Base-by-base conservation (phyloP, 257 asterid genomes). In the Buddleja alternifolia region DNA sequence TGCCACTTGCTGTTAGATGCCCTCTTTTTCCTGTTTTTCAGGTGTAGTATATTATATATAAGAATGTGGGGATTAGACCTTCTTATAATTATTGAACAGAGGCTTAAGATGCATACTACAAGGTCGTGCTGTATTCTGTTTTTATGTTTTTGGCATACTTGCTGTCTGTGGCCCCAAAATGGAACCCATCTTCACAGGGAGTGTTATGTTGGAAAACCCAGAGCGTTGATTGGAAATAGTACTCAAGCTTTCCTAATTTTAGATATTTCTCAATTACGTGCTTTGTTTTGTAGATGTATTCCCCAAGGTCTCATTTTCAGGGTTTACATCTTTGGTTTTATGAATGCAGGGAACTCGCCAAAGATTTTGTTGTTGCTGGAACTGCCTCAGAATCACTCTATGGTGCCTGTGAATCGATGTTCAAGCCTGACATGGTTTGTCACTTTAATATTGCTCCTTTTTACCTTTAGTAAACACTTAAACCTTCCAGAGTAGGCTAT, bases 341-440 rank as follows among this genome's bases (percentile, higher is more conserved):
- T 24, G 9, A 55, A 67, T 80, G 78, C 85, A 93, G 97, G 82
- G 97, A 93, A 81, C 96, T 93, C 60, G 99, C 99, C 57, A 90
- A 93, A 81, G 99, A 93, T 73, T 93, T 93, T 77, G 99, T 93
- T 63, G 96, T 93, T 71, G 86, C 97, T 73, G 97, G 96, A 21
- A 93, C 96, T 68, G 96, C 97, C 69, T 90, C 96, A 34, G 99
- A 93, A 80, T 93, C 99, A 24, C 92, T 93, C 40, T 90, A 93
- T 50, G 99, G 99, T 81, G 99, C 99, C 70, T 90, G 96, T 53
- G 99, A 93, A 84, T 88, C 99, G 14, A 93, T 93, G 99, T 93
- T 78, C 85, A 90, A 89, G 73, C 95, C 97, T 19, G 96, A 88
- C 73, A 82, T 93, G 99, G 99, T 93, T 64, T 39, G 92, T 80